Evolutionary conservation across 208 protist genomes (phyloP).

Genomic region (Borovskyia barvae): DNA sequence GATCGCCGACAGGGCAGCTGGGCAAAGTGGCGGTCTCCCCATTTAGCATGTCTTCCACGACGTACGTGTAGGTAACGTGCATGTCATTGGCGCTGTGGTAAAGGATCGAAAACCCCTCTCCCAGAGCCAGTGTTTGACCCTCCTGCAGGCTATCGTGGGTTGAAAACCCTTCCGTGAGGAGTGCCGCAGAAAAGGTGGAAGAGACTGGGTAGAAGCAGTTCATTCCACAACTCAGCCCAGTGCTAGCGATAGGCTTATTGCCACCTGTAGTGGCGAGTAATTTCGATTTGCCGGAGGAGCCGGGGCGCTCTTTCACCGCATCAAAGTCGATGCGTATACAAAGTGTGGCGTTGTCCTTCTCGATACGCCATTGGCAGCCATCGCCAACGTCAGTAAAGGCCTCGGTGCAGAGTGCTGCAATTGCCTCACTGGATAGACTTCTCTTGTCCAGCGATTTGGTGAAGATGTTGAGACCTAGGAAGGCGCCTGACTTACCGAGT

Average conservation of each 20-base stretch:
- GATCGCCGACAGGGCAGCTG: constrained; percentile 14
- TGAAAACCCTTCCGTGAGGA: constrained; percentile 20
- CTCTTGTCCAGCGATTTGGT: constrained; percentile 43
- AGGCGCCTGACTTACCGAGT: constrained; percentile 64
- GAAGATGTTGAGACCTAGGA: constrained; percentile 81
- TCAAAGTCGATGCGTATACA: constrained; percentile 68
- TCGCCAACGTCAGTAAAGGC: constrained; percentile 40
- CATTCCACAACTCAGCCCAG: constrained; percentile 60
- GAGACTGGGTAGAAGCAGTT: constrained; percentile 61
- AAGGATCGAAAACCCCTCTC: constrained; percentile 36
- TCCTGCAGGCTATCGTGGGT: constrained; percentile 12
- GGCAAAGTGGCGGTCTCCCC: constrained; percentile 24
- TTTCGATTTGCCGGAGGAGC: constrained; percentile 62
- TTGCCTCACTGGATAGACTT: constrained; percentile 23
- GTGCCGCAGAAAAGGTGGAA: constrained; percentile 29
- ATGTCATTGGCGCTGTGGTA: constrained; percentile 19
- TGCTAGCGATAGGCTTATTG: constrained; percentile 68
- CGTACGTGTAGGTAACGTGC: constrained; percentile 9
- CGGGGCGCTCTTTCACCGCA: constrained; percentile 33
- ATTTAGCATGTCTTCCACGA: constrained; percentile 7
- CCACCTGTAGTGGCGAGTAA: constrained; percentile 66
- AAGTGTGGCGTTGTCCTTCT: constrained; percentile 42
- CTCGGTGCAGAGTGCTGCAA: constrained; percentile 23
- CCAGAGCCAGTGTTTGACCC: constrained; percentile 25
- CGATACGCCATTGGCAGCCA: constrained; percentile 54